A percentile compares a stretch with the other conserved stretches of the same genome.
Conservation (phyloP, 306 rosid species). For the Astragalus glycyphyllos region DNA sequence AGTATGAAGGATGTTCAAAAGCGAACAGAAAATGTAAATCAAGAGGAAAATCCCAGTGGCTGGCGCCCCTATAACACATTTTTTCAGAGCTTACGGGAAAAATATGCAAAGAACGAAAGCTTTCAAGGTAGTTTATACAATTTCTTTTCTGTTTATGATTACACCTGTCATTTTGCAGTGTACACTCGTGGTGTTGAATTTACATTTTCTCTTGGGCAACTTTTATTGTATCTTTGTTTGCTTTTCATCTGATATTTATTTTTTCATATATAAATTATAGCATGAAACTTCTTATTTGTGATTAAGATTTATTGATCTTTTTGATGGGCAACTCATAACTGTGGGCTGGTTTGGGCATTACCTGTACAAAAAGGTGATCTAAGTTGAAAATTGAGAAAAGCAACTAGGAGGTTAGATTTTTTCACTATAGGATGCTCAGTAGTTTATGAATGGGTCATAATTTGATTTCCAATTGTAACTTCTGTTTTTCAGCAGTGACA, state of each 20-base stretch:
- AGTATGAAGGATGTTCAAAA: slow-evolving; percentile 79
- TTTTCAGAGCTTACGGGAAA: slow-evolving; percentile 71
- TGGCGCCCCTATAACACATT: slow-evolving; percentile 89
- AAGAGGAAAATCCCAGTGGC: slow-evolving; percentile 96
- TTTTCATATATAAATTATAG: too few relatives aligned
- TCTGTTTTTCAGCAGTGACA: too few relatives aligned
- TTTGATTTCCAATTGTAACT: too few relatives aligned
- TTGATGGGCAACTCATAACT: background rate
- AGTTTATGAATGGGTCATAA: too few relatives aligned
- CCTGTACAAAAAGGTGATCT: background rate
- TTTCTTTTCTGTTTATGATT: background rate
- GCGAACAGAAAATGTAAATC: slow-evolving; percentile 71
- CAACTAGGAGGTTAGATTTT: too few relatives aligned
- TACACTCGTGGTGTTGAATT: too few relatives aligned
- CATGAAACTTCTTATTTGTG: too few relatives aligned
- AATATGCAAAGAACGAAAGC: slow-evolving; percentile 80
- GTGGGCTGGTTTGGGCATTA: background rate
- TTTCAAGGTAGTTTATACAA: slow-evolving; percentile 62
- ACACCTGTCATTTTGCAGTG: too few relatives aligned
- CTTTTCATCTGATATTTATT: too few relatives aligned
- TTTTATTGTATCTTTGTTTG: too few relatives aligned
- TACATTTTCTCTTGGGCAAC: too few relatives aligned
- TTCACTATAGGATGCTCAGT: too few relatives aligned
- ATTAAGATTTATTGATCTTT: background rate
- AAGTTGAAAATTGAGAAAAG: background rate